Conservation (phyloP, 176 grass and related monocot genomes). For the Elymus sibiricus region DNA sequence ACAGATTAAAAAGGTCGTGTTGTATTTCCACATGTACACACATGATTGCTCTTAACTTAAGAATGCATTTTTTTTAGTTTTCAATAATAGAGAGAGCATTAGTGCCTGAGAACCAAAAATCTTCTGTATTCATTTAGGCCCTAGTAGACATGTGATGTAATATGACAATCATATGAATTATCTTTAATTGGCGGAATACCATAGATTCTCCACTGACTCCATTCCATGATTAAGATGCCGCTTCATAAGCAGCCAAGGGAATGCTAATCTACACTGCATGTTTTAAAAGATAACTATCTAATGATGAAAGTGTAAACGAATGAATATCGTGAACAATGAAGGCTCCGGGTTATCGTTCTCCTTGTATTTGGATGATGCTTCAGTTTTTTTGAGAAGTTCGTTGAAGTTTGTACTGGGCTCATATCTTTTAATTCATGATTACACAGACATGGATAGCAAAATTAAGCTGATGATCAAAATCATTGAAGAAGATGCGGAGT, state of each 20-base stretch:
- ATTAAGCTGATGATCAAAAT: slow-evolving; percentile 82
- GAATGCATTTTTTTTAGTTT: not conserved
- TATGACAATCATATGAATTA: not conserved
- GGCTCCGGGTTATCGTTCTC: not conserved
- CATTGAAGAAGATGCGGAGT: slow-evolving; percentile 95
- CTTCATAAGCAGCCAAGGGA: not conserved
- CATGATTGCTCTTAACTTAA: not conserved
- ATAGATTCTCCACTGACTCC: not conserved
- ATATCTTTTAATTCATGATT: slow-evolving; percentile 16
- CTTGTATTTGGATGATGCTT: not conserved
- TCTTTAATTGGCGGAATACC: not conserved
- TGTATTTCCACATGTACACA: not conserved
- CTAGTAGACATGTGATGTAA: not conserved
- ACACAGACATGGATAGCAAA: slow-evolving; percentile 82
- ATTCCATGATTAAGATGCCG: not conserved
- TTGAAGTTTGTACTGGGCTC: not conserved
- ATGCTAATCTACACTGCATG: slow-evolving; percentile 1
- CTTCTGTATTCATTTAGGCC: not conserved
- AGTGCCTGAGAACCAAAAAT: not conserved
- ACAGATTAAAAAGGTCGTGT: not conserved
- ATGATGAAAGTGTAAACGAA: not conserved
- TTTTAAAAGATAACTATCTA: not conserved
- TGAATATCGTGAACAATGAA: not conserved
- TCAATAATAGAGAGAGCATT: not conserved
- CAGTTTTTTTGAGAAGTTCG: not conserved